phyloP scores from a whole-genome alignment of 768 basidiomycete species.

The Boletus edulis region DNA sequence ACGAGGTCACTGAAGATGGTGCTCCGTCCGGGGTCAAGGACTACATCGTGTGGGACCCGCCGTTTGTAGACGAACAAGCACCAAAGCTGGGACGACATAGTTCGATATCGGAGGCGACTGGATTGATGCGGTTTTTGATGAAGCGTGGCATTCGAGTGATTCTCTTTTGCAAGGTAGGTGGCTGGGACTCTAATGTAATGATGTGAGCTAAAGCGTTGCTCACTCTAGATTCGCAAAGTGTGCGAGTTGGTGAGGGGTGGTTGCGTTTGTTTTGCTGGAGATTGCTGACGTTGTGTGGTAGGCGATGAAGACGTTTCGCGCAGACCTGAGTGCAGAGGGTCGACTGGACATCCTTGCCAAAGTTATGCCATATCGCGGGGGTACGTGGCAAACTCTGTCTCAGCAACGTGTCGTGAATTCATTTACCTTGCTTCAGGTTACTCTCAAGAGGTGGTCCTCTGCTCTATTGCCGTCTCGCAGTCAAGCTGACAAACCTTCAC shows the following conservation, averaged over 20 bases:
- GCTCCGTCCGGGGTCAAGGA: conserved; percentile 81
- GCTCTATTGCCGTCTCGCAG: not conserved
- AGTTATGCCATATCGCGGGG: conserved; percentile 84
- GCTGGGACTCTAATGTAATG: not conserved
- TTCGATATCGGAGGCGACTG: conserved; percentile 65
- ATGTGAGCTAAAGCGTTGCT: not conserved
- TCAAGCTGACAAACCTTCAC: not conserved
- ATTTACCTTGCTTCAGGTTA: conserved; percentile 49
- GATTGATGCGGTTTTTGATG: conserved; percentile 79
- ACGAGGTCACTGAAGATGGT: conserved; percentile 74
- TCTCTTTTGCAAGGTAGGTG: conserved; percentile 78
- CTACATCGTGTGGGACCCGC: conserved; percentile 75
- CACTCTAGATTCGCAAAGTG: conserved; percentile 63
- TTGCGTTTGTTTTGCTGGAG: not conserved
- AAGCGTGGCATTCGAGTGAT: conserved; percentile 77
- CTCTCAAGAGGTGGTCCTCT: conserved; percentile 53
- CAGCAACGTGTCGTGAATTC: not conserved
- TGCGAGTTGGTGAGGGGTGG: conserved; percentile 67
- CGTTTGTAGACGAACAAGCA: conserved; percentile 52
- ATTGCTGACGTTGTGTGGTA: conserved; percentile 31
- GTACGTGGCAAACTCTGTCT: conserved; percentile 35
- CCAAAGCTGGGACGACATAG: conserved; percentile 54
- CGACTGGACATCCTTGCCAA: conserved; percentile 70
- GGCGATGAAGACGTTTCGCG: conserved; percentile 77
- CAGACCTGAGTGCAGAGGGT: conserved; percentile 70